Conservation (phyloP, 2,329 filamentous ascomycete genomes). For the Clonostachys byssicola region DNA sequence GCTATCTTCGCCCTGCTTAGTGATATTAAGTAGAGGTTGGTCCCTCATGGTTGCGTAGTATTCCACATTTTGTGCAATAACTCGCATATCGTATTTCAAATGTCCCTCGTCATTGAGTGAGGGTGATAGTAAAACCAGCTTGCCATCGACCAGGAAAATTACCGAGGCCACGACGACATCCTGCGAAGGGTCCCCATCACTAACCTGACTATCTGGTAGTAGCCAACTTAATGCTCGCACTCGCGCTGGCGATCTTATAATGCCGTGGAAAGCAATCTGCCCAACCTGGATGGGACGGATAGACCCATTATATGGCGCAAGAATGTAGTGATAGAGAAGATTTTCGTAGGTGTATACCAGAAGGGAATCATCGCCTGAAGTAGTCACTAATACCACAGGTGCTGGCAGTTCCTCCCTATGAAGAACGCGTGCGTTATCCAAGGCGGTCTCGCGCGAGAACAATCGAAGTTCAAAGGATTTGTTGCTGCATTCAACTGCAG, state of each 20-base stretch:
- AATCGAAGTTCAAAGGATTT: conserved; percentile 82
- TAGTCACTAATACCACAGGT: conserved; percentile 84
- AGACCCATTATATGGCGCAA: conserved; percentile 64
- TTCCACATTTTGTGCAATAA: conserved; percentile 93
- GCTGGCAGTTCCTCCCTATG: conserved; percentile 75
- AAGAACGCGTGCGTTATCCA: conserved; percentile 70
- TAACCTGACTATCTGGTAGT: conserved; percentile 81
- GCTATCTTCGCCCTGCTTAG: conserved; percentile 13
- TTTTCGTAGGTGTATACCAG: conserved; percentile 98
- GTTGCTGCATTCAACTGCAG: conserved; percentile 77
- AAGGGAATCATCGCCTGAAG: conserved; percentile 88
- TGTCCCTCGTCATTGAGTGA: conserved; percentile 77
- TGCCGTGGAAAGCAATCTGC: conserved; percentile 95
- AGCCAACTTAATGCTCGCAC: conserved; percentile 96
- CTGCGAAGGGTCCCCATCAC: conserved; percentile 89
- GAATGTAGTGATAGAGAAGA: conserved; percentile 89
- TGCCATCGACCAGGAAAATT: conserved; percentile 94
- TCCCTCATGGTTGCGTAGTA: conserved; percentile 93
- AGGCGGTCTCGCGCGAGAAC: conserved; percentile 79
- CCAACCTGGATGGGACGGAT: conserved; percentile 88
- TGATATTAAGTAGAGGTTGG: conserved; percentile 48
- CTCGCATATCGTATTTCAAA: conserved; percentile 96
- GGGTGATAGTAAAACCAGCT: conserved; percentile 87
- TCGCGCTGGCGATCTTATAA: conserved; percentile 87
- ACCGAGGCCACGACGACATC: conserved; percentile 93